These are phyloP conservation scores for Dendrobium officinale DNA, from an alignment of 106 monocot genomes.

Conservation along the genomic window DNA sequence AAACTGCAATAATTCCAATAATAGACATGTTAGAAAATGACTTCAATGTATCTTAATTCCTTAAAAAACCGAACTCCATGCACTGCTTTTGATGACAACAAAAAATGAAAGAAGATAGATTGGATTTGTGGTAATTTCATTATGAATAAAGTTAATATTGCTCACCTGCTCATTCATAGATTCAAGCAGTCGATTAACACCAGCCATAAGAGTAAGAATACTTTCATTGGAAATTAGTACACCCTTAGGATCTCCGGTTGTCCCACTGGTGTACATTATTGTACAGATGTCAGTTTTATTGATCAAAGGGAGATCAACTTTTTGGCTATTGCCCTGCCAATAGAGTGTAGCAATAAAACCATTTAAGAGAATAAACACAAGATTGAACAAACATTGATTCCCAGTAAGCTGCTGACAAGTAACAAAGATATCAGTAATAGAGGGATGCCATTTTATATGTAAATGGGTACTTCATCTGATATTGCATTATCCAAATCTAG, in stretches of 20 bases:
- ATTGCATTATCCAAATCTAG: neutral
- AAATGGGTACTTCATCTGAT: neutral
- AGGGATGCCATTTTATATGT: neutral
- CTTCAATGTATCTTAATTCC: neutral
- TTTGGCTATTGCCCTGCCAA: slow-evolving; percentile 54
- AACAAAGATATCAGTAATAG: neutral
- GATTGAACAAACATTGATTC: neutral
- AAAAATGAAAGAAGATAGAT: neutral
- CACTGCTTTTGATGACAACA: neutral
- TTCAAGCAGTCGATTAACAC: slow-evolving; percentile 36
- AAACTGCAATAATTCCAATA: slow-evolving; percentile 34
- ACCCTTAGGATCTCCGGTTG: slow-evolving; percentile 98
- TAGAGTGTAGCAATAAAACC: neutral
- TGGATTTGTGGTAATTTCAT: neutral
- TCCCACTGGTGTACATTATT: slow-evolving; percentile 99
- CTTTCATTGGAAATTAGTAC: slow-evolving; percentile 85
- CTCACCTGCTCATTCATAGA: slow-evolving; percentile 49
- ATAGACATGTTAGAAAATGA: neutral
- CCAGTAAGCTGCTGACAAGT: neutral
- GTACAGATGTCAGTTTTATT: slow-evolving; percentile 72
- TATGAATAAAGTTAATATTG: neutral
- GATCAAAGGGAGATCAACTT: slow-evolving; percentile 57
- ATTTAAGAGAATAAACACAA: neutral
- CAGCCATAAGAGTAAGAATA: slow-evolving; percentile 64
- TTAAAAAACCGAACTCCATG: neutral